Evolutionary conservation across 768 basidiomycete genomes (phyloP), one percentile per base, ranked within the genome.

Genomic region (Cystofilobasidium ferigula): DNA sequence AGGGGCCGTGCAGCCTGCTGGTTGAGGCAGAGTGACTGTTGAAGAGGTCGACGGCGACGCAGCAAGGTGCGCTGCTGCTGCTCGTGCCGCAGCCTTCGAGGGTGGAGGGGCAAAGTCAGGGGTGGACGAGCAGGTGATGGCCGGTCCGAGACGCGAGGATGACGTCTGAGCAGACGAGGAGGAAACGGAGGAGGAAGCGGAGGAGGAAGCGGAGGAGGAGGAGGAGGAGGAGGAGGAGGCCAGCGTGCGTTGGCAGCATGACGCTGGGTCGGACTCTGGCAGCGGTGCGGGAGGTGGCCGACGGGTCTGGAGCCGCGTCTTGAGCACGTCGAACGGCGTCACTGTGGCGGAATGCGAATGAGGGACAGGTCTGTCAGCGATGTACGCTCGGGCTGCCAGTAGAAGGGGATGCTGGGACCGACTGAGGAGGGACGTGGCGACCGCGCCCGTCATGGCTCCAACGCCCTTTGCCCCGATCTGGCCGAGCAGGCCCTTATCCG

Each of bases 321-420:
- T 98, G 71, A 98, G 82, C 62, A 99, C 91, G 77, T 99, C 95
- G 75, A 99, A 99, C 3, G 95, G 95, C 3, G 94, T 98, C 95
- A 99, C 94, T 98, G 13, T n/a, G n/a, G n/a, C n/a, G 64, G 9
- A 42, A 24, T n/a, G n/a, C n/a, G 54, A 24, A 57, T 13, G 18
- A 47, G n/a, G 24, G 22, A 10, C 28, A 28, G 42, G 30, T 8
- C 5, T 2, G 28, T 24, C 26, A 36, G 18, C 32, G 32, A 35
- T 20, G 51, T 24, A 51, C 45, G n/a, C 8, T n/a, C 45, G 22
- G 20, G 42, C 4, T n/a, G 43, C 18, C 43, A 14, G 26, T 12
- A 42, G 34, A 36, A 28, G 34, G 14, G 24, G 34, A 35, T 22
- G 20, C 54, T 28, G 28, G 26, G 12, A 64, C 57, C 38, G 13